These are phyloP conservation scores for Lagenidium sp. DNA, from an alignment of 352 stramenopile genomes.

Conservation along the genomic window DNA sequence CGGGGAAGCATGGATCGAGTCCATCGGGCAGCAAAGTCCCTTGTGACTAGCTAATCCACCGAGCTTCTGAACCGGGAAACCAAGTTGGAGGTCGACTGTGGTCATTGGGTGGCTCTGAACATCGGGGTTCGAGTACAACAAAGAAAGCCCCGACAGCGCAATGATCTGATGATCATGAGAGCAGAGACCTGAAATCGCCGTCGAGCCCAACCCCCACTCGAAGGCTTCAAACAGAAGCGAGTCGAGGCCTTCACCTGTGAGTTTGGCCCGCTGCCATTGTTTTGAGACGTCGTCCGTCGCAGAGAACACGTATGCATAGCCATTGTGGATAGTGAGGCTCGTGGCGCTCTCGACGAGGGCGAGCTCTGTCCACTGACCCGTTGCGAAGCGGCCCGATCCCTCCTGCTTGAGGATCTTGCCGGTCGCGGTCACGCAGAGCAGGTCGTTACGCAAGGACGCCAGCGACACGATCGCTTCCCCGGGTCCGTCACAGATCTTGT, in stretches of 20 bases:
- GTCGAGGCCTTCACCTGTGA: conserved; percentile 40
- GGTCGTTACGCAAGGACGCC: conserved; percentile 45
- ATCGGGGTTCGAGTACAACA: conserved; percentile 30
- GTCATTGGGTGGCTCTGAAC: conserved; percentile 24
- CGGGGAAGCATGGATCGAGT: conserved; percentile 83
- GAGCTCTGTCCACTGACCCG: conserved; percentile 48
- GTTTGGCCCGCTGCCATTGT: conserved; percentile 42
- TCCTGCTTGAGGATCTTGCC: conserved; percentile 65
- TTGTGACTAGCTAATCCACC: conserved; percentile 75
- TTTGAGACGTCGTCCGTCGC: background rate
- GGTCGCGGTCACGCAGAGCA: conserved; percentile 50
- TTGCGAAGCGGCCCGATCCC: conserved; percentile 47
- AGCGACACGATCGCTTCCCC: conserved; percentile 38
- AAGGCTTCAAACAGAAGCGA: conserved; percentile 43
- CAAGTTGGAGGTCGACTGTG: conserved; percentile 17
- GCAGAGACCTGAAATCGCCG: conserved; percentile 34
- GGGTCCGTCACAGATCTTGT: conserved; percentile 38
- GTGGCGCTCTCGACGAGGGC: conserved; percentile 26
- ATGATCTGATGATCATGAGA: conserved; percentile 76
- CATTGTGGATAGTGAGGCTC: conserved; percentile 64
- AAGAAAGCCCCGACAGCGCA: conserved; percentile 28
- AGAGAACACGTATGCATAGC: conserved; percentile 51
- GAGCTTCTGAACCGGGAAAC: conserved; percentile 14
- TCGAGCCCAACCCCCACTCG: conserved; percentile 14
- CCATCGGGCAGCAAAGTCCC: conserved; percentile 73